phyloP scores from a whole-genome alignment of 805 yeast genomes.

The Danielia reshetovae region DNA sequence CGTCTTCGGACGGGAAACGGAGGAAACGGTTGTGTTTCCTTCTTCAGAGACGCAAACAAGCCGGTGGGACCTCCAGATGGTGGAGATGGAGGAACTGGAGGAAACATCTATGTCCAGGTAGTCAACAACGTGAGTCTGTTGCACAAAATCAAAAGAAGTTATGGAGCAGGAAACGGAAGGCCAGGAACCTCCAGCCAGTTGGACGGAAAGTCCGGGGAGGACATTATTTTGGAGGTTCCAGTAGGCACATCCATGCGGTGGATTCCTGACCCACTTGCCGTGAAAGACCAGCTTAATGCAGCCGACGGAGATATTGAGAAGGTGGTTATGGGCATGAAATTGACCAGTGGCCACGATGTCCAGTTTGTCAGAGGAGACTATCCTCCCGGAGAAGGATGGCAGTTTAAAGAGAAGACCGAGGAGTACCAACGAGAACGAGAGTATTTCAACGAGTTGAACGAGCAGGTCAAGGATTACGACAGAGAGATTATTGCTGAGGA shows the following conservation, averaged over 20 bases:
- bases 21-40: conserved; percentile 84
- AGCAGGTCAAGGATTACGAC: conserved; percentile 65
- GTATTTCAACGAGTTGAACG: conserved; percentile 62
- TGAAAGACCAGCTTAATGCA: conserved; percentile 28
- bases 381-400: conserved; percentile 81
- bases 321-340: conserved; percentile 11
- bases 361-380: conserved; percentile 65
- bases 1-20: conserved; percentile 76
- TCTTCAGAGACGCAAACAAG: conserved; percentile 79
- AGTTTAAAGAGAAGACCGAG: conserved; percentile 73
- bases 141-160: conserved; percentile 62
- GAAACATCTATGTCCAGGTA: conserved; percentile 80
- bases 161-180: conserved; percentile 69
- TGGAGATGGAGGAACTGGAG: conserved; percentile 98
- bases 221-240: conserved; percentile 79
- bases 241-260: conserved; percentile 85
- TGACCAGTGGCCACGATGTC: conserved; percentile 27
- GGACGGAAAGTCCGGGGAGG: conserved; percentile 83
- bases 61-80: conserved; percentile 96
- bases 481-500: conserved; percentile 55
- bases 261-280: conserved; percentile 68
- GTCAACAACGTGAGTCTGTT: conserved; percentile 66
- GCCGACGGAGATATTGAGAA: conserved; percentile 16
- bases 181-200: conserved; percentile 72
- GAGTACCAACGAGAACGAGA: conserved; percentile 63